Conservation (phyloP, 352 stramenopile species). For the Thraustochytrium striatum region DNA sequence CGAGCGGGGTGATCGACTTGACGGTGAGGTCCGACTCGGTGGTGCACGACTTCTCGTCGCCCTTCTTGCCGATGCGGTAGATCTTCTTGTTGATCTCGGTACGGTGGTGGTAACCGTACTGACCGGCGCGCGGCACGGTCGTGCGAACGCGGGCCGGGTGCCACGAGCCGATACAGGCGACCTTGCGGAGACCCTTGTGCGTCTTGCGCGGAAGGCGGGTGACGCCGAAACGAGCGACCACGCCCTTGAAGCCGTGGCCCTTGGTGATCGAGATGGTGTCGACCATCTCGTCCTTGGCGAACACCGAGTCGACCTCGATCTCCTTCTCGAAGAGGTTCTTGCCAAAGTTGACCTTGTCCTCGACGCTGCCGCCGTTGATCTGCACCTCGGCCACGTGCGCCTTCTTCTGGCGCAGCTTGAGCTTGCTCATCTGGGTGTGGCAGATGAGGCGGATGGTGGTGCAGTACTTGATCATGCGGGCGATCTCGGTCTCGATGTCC, state of each 20-base stretch:
- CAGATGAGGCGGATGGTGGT: slow-evolving; percentile 97
- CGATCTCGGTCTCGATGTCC: slow-evolving; percentile 94
- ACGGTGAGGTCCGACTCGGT: slow-evolving; percentile 98
- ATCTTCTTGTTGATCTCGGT: slow-evolving; percentile 99
- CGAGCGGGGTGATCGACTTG: slow-evolving; percentile 99
- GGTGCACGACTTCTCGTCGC: slow-evolving; percentile 82
- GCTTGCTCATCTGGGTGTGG: slow-evolving; percentile 98
- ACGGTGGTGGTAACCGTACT: slow-evolving; percentile 99
- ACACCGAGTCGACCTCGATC: slow-evolving; percentile 91
- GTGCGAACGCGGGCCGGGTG: slow-evolving; percentile 97
- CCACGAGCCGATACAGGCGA: slow-evolving; percentile 99
- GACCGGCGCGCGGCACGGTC: slow-evolving; percentile 96
- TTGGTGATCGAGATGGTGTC: slow-evolving; percentile 98
- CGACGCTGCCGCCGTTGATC: slow-evolving; percentile 94
- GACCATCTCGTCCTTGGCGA: slow-evolving; percentile 95
- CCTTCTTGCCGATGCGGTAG: slow-evolving; percentile 94
- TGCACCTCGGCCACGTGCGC: slow-evolving; percentile 99
- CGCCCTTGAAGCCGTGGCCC: slow-evolving; percentile 96
- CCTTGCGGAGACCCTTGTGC: slow-evolving; percentile 99
- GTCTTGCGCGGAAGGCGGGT: slow-evolving; percentile 99
- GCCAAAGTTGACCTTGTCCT: slow-evolving; percentile 97
- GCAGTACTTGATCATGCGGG: slow-evolving; percentile 99
- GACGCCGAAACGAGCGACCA: slow-evolving; percentile 98
- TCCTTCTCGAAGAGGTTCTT: slow-evolving; percentile 99
- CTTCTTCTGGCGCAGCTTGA: slow-evolving; percentile 99